Conservation (phyloP, 2,329 filamentous ascomycete species). For the Fusarium vanettenii region DNA sequence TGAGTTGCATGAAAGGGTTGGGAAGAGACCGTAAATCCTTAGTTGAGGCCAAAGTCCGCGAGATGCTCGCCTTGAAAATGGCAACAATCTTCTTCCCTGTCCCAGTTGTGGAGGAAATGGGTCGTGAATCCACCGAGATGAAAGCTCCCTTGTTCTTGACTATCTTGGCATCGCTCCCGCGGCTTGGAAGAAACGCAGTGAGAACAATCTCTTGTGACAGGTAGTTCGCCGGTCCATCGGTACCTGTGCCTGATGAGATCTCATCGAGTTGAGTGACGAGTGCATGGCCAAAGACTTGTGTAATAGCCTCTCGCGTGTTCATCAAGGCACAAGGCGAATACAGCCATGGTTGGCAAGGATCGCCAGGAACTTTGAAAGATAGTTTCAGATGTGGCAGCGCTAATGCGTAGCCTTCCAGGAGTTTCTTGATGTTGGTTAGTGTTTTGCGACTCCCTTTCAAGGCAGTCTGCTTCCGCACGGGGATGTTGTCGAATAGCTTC, state of each 20-base stretch:
- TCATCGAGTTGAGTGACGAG: slow-evolving; percentile 66
- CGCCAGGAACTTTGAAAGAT: slow-evolving; percentile 68
- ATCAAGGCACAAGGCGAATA: slow-evolving; percentile 68
- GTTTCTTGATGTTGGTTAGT: slow-evolving; percentile 66
- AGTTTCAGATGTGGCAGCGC: slow-evolving; percentile 73
- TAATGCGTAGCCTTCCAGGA: slow-evolving; percentile 74
- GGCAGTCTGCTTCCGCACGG: slow-evolving; percentile 71
- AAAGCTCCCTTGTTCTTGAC: slow-evolving; percentile 64
- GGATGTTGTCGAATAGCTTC: slow-evolving; percentile 69
- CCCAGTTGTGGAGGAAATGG: slow-evolving; percentile 66
- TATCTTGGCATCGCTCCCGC: slow-evolving; percentile 56
- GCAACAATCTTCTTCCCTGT: slow-evolving; percentile 69
- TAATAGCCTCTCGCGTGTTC: slow-evolving; percentile 66
- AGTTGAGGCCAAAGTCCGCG: slow-evolving; percentile 38
- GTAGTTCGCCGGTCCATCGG: neutral
- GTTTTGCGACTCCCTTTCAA: slow-evolving; percentile 69
- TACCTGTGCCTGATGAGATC: slow-evolving; percentile 43
- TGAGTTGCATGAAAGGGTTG: slow-evolving; percentile 72
- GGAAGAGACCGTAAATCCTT: slow-evolving; percentile 48
- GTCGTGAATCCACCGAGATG: slow-evolving; percentile 76
- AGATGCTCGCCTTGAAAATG: slow-evolving; percentile 64
- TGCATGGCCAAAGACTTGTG: slow-evolving; percentile 71
- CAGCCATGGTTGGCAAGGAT: slow-evolving; percentile 64
- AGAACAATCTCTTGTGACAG: slow-evolving; percentile 14
- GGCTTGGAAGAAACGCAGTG: slow-evolving; percentile 66